These are phyloP conservation scores for Phytophthora vignae DNA, from an alignment of 352 stramenopile species.

Conservation along the genomic window DNA sequence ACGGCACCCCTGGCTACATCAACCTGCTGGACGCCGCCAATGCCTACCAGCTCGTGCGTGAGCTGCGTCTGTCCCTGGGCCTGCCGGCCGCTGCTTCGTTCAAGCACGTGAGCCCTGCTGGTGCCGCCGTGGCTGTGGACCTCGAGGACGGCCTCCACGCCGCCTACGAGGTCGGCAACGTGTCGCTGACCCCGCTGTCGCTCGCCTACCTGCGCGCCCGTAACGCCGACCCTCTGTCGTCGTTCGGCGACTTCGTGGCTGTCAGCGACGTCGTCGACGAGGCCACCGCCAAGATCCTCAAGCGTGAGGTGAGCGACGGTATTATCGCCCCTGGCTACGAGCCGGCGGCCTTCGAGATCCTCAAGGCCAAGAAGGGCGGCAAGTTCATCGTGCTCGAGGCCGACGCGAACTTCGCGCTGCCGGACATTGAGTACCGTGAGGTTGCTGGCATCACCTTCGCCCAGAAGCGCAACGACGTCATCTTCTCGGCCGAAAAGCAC, in stretches of 20 bases:
- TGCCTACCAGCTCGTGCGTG: conserved; percentile 98
- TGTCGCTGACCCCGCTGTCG: conserved; percentile 93
- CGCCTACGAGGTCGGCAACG: conserved; percentile 96
- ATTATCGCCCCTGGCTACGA: conserved; percentile 99
- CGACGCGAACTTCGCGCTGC: conserved; percentile 92
- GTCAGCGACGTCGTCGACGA: conserved; percentile 99
- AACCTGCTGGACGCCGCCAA: conserved; percentile 99
- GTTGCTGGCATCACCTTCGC: conserved; percentile 98
- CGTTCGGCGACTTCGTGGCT: conserved; percentile 99
- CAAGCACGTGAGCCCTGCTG: conserved; percentile 98
- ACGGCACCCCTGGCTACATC: conserved; percentile 98
- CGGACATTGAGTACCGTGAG: conserved; percentile 97
- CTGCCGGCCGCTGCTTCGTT: conserved; percentile 97
- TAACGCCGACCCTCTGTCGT: conserved; percentile 99
- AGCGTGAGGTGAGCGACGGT: conserved; percentile 99
- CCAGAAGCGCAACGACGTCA: conserved; percentile 98
- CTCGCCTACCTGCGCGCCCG: conserved; percentile 98
- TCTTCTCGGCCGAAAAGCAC: conserved; percentile 93
- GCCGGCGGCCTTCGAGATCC: conserved; percentile 96
- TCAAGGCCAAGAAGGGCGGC: conserved; percentile 99
- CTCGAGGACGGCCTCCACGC: conserved; percentile 92
- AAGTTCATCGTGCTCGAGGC: conserved; percentile 99
- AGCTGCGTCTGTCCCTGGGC: conserved; percentile 95
- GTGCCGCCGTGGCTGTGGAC: conserved; percentile 97
- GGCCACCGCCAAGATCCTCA: conserved; percentile 97